Conservation (phyloP, 139 green algal species). For the Chlamydomonas sphaeroides region DNA sequence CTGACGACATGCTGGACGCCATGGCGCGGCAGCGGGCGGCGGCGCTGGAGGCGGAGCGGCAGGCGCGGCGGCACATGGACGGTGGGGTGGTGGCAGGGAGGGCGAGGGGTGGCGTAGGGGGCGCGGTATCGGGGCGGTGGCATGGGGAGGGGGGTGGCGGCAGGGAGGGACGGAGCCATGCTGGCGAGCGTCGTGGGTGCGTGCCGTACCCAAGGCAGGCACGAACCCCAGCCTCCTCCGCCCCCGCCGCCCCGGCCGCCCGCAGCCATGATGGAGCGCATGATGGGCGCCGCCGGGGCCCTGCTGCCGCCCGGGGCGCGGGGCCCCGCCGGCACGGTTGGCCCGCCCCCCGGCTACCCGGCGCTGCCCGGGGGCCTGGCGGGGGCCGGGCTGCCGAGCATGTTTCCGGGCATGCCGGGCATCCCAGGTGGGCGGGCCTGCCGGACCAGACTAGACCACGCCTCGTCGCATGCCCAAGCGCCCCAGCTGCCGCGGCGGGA, state of each 20-base stretch:
- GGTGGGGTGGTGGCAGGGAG: conserved; percentile 2
- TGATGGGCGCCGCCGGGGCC: background rate
- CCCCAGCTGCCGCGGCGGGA: no score
- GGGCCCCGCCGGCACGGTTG: background rate
- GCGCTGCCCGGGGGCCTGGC: background rate
- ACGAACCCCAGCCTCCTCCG: background rate
- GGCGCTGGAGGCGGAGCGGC: background rate
- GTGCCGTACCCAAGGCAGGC: no score
- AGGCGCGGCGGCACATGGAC: conserved; percentile 6
- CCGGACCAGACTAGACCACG: no score
- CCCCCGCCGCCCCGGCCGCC: no score
- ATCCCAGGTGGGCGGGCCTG: no score
- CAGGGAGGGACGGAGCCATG: no score
- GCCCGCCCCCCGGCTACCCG: conserved; percentile 5
- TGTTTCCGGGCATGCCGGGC: background rate
- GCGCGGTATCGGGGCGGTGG: background rate
- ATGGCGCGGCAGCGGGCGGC: conserved; percentile 34
- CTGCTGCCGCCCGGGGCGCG: no score
- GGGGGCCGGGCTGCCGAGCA: background rate
- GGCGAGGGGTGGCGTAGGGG: background rate
- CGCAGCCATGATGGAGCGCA: conserved; percentile 26
- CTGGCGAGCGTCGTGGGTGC: no score
- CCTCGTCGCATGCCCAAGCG: no score
- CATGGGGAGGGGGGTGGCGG: no score
- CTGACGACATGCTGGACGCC: conserved; percentile 32